These are phyloP conservation scores for Ogataea degrootiae DNA, from an alignment of 805 yeast species.

Conservation along the genomic window DNA sequence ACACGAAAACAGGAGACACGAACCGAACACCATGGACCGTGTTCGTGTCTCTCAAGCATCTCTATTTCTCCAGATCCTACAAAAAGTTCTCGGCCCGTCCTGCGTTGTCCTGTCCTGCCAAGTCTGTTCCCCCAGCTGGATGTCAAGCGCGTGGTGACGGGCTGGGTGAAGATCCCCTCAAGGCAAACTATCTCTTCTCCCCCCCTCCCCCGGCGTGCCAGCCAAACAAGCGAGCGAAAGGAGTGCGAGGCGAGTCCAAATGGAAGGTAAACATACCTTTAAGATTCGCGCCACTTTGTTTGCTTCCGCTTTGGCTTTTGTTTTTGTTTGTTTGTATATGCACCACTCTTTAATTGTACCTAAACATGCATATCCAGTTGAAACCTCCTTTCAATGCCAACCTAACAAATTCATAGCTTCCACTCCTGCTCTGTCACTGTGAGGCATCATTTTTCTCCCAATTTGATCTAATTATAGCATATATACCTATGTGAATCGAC, in stretches of 20 bases:
- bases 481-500: background rate
- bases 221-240: background rate
- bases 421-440: background rate
- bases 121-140: too few species aligned
- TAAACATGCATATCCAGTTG: background rate
- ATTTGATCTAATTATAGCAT: background rate
- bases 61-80: too few species aligned
- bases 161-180: too few species aligned
- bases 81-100: too few species aligned
- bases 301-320: background rate
- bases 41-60: too few species aligned
- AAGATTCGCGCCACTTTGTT: background rate
- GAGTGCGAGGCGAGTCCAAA: background rate
- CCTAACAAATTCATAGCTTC: background rate
- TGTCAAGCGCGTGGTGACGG: too few species aligned
- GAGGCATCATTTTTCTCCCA: background rate
- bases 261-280: background rate
- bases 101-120: too few species aligned
- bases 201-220: too few species aligned
- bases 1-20: too few species aligned
- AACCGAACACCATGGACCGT: too few species aligned
- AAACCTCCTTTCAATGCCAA: constrained; percentile 2
- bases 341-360: background rate
- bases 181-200: too few species aligned
- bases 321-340: background rate